phyloP scores from a whole-genome alignment of 768 basidiomycete species.

The Gloeophyllum trabeum region DNA sequence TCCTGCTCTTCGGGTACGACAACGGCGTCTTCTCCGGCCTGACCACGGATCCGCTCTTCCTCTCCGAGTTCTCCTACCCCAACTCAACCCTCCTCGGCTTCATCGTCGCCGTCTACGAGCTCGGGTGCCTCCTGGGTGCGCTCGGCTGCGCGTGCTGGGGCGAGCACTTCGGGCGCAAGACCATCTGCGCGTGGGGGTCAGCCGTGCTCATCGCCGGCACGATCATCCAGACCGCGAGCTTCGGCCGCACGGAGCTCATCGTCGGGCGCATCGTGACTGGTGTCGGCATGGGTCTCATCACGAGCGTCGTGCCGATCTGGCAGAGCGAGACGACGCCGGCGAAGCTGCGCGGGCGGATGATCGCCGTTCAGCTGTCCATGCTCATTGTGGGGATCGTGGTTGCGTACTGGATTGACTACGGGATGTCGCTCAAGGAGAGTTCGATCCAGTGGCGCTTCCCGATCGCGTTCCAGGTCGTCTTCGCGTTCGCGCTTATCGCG shows the following conservation, averaged over 20 bases:
- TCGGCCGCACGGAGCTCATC: conserved; percentile 47
- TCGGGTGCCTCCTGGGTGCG: conserved; percentile 54
- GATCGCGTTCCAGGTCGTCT: conserved; percentile 43
- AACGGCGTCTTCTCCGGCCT: not conserved
- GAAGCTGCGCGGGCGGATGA: conserved; percentile 44
- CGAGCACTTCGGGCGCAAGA: conserved; percentile 46
- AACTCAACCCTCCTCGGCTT: too few relatives aligned
- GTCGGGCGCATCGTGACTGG: conserved; percentile 51
- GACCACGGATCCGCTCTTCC: too few relatives aligned
- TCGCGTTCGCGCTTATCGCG: not conserved
- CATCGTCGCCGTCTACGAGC: too few relatives aligned
- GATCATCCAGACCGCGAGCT: conserved; percentile 49
- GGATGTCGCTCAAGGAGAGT: conserved; percentile 23
- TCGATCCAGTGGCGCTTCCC: conserved; percentile 39
- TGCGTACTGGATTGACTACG: conserved; percentile 58
- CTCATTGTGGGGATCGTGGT: conserved; percentile 56
- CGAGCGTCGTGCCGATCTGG: conserved; percentile 53
- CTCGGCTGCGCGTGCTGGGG: conserved; percentile 50
- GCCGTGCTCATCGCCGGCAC: conserved; percentile 52
- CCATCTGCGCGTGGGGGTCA: conserved; percentile 45
- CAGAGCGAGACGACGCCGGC: conserved; percentile 57
- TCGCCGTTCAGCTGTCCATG: conserved; percentile 56
- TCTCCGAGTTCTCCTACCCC: too few relatives aligned
- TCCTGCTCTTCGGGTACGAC: conserved; percentile 48
- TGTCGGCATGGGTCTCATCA: conserved; percentile 50